Evolutionary conservation across 805 yeast genomes (phyloP), one percentile per base, ranked within the genome.

Genomic region (Wickerhamiella nectarea): DNA sequence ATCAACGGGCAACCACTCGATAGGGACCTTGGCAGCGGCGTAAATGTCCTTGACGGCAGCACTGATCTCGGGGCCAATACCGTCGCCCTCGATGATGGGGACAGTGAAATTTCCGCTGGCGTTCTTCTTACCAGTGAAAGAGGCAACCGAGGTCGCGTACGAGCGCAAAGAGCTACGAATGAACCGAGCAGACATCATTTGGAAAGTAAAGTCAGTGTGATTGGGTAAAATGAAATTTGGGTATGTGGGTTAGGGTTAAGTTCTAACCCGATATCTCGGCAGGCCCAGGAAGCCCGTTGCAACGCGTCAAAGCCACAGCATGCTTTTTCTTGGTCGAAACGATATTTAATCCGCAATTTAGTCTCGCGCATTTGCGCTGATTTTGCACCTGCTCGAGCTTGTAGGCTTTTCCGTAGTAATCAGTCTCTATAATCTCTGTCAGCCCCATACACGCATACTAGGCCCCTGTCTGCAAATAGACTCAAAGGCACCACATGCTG

Each of bases 51-150:
- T 83, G 54, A 91, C 96, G 41, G 97, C 83, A 58, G 82, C 76
- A 53, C 97, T 81, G 63, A 91, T 91, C 67, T 91, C 98, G 42
- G 79, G 74, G 57, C 98, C 98, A 55, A 89, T 86, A 73, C 98
- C 98, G 62, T 89, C 97, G 69, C 97, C 97, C 69, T 87, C 96
- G 57, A 91, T 89, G 70, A 91, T 72, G 36, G 98, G 89, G 51
- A 91, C 98, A 44, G 84, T 76, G 70, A 77, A 89, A 58, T 81
- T 82, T 52, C 97, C 97, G 41, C 57, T 56, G 37, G 62, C 55
- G 46, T 63, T 64, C 56, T 63, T 63, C 50, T 54, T 49, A 45
- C 67, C 70, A 41, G 56, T 61, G 59, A 58, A 66, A 25, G 62
- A 56, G 45, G 70, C 71, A 34, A 66, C 69, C 12, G 62, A 48